These are phyloP conservation scores for Brasenia schreberi DNA, from an alignment of 164 flowering plant genomes.

Conservation along the genomic window DNA sequence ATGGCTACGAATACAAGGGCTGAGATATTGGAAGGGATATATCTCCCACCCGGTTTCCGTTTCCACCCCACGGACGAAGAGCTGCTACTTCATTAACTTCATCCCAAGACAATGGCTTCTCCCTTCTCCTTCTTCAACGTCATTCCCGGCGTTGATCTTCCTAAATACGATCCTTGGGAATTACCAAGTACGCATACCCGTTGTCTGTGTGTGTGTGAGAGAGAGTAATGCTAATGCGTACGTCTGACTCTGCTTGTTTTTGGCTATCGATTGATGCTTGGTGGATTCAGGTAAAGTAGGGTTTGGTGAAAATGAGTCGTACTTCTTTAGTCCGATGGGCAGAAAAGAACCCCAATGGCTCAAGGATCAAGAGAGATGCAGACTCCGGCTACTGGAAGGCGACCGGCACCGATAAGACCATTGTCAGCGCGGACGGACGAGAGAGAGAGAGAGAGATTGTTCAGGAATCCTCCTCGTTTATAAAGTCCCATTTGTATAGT, in stretches of 20 bases:
- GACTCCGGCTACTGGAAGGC: constrained; percentile 38
- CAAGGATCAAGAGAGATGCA: constrained; percentile 54
- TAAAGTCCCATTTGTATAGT: too few relatives aligned
- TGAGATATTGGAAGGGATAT: not conserved
- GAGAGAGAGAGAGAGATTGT: too few relatives aligned
- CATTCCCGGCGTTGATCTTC: constrained; percentile 22
- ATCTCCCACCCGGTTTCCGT: constrained; percentile 26
- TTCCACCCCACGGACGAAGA: constrained; percentile 31
- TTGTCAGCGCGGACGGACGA: not conserved
- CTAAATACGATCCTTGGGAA: constrained; percentile 24
- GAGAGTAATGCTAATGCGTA: not conserved
- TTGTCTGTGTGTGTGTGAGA: not conserved
- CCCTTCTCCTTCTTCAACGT: constrained; percentile 10
- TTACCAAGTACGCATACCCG: constrained; percentile 18
- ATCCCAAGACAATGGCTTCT: constrained; percentile 20
- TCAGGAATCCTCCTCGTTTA: too few relatives aligned
- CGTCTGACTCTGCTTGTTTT: not conserved
- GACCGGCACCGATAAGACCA: constrained; percentile 4
- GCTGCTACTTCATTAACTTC: constrained; percentile 20
- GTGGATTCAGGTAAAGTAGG: constrained; percentile 11
- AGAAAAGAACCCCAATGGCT: constrained; percentile 60
- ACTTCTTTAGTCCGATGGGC: constrained; percentile 58
- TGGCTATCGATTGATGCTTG: not conserved
- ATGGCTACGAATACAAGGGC: not conserved
- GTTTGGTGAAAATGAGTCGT: constrained; percentile 65